Base-by-base conservation (phyloP, 768 basidiomycete species). In the Phallus indusiatus region DNA sequence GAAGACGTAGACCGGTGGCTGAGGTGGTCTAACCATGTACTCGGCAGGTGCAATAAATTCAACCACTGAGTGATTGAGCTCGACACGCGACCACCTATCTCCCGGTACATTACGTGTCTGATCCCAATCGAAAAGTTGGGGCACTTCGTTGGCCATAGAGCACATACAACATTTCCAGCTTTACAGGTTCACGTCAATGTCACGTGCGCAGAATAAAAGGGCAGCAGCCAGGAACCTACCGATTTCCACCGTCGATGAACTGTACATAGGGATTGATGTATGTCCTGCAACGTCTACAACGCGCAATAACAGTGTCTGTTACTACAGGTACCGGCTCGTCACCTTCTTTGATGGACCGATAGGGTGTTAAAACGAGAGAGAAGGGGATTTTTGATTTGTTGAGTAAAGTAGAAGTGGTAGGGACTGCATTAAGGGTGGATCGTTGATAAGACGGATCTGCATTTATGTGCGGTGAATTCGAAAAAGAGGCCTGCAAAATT, bases 131-230 rank as follows among this genome's bases (percentile, higher is more conserved):
- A 98, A 98, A 54, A 96, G 76, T 66, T 97, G 94, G 21, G 96
- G 96, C 0, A 98, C 94, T 72, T 98, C 96, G 70, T 98, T 99
- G 47, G 91, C 89, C 81, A 98, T 85, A 67, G 88, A 90, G 72
- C 96, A 99, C 93, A 99, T 93, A 73, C 93, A 95, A 72, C 96
- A 99, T 69, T 96, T 89, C 96, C 96, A 99, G 63, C 89, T 88
- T 58, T 5, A 54, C 54, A 57, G 20, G 60, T 46, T 46, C 21
- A 20, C 14, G 59, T 7, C 37, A 53, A 20, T n/a, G 4, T 28
- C 28, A 28, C 28, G 28, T 28, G 22, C 10, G 7, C 34, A 17
- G 36, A 47, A n/a, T n/a, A 55, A 24, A 21, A 53, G n/a, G n/a
- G 36, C n/a, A 5, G 46, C 46, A 3, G 34, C 17, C 28, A 22